Conservation (phyloP, 1,139 yeast genomes). For the Pichia sp. region DNA sequence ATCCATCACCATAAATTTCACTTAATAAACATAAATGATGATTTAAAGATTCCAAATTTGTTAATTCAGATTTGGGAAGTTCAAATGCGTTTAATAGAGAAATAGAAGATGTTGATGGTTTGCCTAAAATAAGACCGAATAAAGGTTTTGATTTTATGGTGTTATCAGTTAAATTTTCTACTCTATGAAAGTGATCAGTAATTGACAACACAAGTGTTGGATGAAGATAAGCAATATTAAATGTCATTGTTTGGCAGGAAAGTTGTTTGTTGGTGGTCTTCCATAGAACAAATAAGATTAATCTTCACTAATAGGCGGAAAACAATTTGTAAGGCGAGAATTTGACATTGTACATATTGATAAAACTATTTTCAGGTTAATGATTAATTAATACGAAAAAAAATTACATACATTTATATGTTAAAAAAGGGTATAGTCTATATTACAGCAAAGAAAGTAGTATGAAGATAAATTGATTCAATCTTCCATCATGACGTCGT, state of each 20-base stretch:
- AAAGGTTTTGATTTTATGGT: neutral
- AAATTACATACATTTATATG: no score
- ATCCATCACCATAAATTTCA: conserved; percentile 16
- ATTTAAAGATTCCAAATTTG: neutral
- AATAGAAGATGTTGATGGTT: neutral
- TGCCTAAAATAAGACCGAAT: conserved; percentile 10
- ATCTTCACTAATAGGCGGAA: no score
- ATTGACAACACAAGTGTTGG: conserved; percentile 13
- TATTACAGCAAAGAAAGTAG: neutral
- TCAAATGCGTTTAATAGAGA: conserved; percentile 15
- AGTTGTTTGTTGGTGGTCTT: no score
- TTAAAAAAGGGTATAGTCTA: neutral
- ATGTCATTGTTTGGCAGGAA: no score
- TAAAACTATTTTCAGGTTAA: neutral
- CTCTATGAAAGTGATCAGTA: conserved; percentile 11
- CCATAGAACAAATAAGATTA: no score
- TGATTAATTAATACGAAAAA: no score
- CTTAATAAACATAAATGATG: conserved; percentile 7
- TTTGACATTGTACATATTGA: neutral
- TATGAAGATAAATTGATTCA: neutral
- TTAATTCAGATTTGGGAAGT: conserved; percentile 1
- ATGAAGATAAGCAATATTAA: conserved; percentile 6
- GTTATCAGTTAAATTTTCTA: neutral
- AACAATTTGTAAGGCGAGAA: neutral
- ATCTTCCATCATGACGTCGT: conserved; percentile 15